Base-by-base conservation (phyloP, 2,329 filamentous ascomycete genomes). In the Epichloe hybrida region DNA sequence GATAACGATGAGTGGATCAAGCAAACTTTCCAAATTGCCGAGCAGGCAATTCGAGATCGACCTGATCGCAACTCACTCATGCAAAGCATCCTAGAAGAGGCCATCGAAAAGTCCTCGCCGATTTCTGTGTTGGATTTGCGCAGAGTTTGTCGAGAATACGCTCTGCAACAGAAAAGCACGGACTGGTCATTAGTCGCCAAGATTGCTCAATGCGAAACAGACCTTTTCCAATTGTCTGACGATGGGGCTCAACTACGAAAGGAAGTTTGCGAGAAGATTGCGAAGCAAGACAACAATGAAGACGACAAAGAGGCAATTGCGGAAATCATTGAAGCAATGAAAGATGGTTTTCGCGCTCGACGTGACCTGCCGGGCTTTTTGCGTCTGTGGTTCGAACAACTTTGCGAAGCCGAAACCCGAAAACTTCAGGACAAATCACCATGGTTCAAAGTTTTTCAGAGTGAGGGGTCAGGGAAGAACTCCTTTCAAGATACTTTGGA, bases 361-460 rank as follows among this genome's bases (percentile, higher is more conserved):
- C 70, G 72, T 49, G 69, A 71, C 50, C 59, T 76, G 12, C 60
- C 71, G 0, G 63, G 66, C 5, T 77, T 77, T 51, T 53, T 77
- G 53, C 67, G 66, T 46, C 59, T 70, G 2, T 78, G 75, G 75
- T 72, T 66, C 46, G 57, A 64, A 41, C 67, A 72, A 51, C 62
- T 75, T 2, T 64, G 62, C 38, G 59, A 65, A 13, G 59, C 63
- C 15, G 65, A 69, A 50, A 57, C 61, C 43, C 56, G 59, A 38
- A 59, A 64, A 17, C 52, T 55, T 15, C 56, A 57, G 35, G 13
- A 36, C 44, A 56, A 46, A 6, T 67, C 63, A 2, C 64, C 66
- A 0, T 71, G 69, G 68, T 61, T 65, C 21, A 54, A 54, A 3
- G 54, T 65, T 9, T 58, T 57, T 4, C 57, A 51, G n/a, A 51